Conservation (phyloP, 192 early-diverging fungal genomes). For the Mortierella hygrophila region DNA sequence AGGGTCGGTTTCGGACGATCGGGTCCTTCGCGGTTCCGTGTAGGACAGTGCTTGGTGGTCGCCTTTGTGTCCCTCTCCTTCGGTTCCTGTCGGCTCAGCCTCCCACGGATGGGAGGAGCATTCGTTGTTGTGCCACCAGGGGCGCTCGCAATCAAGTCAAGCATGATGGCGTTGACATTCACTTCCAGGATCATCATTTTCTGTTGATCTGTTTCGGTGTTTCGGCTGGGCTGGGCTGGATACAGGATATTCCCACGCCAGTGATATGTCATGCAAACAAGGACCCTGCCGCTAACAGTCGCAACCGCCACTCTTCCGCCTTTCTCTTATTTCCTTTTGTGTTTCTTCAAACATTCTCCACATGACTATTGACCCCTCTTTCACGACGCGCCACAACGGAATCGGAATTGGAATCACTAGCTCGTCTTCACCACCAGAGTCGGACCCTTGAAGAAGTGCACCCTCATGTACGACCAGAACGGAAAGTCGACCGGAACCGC, state of each 20-base stretch:
- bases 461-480: constrained; percentile 64
- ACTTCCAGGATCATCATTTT: background rate
- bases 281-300: constrained; percentile 17
- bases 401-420: constrained; percentile 14
- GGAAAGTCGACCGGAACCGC: constrained; percentile 66
- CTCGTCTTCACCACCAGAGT: constrained; percentile 57
- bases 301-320: constrained; percentile 18
- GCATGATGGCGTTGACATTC: background rate
- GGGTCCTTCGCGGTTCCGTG: background rate
- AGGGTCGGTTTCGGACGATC: background rate
- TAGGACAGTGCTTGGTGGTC: background rate
- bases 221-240: background rate
- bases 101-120: background rate
- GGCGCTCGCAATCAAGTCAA: background rate
- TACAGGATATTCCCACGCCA: constrained; percentile 22
- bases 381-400: background rate
- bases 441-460: constrained; percentile 64
- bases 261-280: constrained; percentile 26
- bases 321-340: constrained; percentile 7
- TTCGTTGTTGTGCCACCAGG: background rate
- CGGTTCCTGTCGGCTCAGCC: background rate
- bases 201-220: background rate
- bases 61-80: background rate
- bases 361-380: background rate
- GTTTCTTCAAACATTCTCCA: background rate